These are phyloP conservation scores for Withania somnifera DNA, from an alignment of 305 asterid species.

Conservation along the genomic window DNA sequence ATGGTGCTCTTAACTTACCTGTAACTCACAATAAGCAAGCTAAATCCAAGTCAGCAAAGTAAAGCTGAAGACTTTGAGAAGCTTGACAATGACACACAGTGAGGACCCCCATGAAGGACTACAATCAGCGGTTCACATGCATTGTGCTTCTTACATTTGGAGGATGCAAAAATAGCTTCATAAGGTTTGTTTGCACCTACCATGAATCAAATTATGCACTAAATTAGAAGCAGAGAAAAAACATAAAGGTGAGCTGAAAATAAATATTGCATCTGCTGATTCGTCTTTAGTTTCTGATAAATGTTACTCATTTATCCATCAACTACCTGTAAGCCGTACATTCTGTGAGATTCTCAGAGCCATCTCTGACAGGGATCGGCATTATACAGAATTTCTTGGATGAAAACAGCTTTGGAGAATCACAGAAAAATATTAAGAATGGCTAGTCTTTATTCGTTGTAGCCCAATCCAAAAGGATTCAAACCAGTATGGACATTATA, in stretches of 20 bases:
- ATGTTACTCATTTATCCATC: background rate
- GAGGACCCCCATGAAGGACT: conserved; percentile 95
- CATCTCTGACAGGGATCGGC: conserved; percentile 60
- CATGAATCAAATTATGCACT: conserved; percentile 1
- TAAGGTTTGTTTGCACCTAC: conserved; percentile 77
- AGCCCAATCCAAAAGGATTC: background rate
- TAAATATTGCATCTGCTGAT: background rate
- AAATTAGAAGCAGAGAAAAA: background rate
- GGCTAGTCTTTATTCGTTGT: background rate
- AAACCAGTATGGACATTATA: background rate
- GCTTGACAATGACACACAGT: conserved; percentile 51
- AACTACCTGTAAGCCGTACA: conserved; percentile 34
- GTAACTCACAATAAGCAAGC: conserved; percentile 85
- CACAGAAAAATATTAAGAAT: background rate
- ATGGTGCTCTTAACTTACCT: no score
- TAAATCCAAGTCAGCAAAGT: conserved; percentile 71
- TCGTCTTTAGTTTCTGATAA: background rate
- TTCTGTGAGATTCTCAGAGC: conserved; percentile 40
- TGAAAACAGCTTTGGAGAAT: conserved; percentile 42
- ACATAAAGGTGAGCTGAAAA: background rate
- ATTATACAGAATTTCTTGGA: conserved; percentile 46
- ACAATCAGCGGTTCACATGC: conserved; percentile 57
- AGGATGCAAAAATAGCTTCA: conserved; percentile 85
- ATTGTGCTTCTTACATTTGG: conserved; percentile 40
- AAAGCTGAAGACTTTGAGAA: conserved; percentile 77